Base-by-base conservation (phyloP, 2,329 filamentous ascomycete genomes). In the Mycosphaerella sp. region DNA sequence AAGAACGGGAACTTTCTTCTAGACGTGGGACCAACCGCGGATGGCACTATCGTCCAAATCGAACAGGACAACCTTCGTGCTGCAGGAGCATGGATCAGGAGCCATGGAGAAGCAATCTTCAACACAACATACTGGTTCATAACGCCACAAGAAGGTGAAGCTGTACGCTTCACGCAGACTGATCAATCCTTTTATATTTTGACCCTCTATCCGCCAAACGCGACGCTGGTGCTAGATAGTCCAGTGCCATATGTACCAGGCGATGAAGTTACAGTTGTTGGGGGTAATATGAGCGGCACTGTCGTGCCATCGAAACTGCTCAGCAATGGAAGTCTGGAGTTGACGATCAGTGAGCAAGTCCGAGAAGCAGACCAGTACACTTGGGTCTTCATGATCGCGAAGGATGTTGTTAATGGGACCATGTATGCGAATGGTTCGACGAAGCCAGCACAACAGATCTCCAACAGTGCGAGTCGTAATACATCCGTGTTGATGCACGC, bases 121-220 rank as follows among this genome's bases (percentile, higher is more conserved):
- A 76, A 78, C 49, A 81, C 79, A 4, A 79, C 73, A 1, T 80
- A 78, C 59, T 79, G 76, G 75, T 72, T 73, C 55, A 63, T 76
- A 2, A 70, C 66, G 4, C 69, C 75, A 0, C 66, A 71, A 13
- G 74, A 76, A 42, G 71, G 71, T 0, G 66, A 64, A 1, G 64
- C 72, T 6, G 61, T 79, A 0, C 64, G 78, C 4, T 81, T 80
- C 57, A 80, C 78, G 3, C 72, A 73, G 57, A 79, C 71, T 0
- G 52, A 66, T 1, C 71, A 77, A 7, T 77, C 78, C 0, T 80
- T 81, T 53, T 81, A 79, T 56, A 68, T 79, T 34, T 55, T 73
- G 12, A 70, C 71, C 1, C 57, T 80, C 30, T 66, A 69, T 5
- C 67, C 68, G 39, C 76, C 75, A 2, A 64, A 66, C n/a, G 64